Evolutionary conservation across 371 early-diverging fungal genomes (phyloP), one percentile per base, ranked within the genome.

Genomic region (Mucor velutinosus): DNA sequence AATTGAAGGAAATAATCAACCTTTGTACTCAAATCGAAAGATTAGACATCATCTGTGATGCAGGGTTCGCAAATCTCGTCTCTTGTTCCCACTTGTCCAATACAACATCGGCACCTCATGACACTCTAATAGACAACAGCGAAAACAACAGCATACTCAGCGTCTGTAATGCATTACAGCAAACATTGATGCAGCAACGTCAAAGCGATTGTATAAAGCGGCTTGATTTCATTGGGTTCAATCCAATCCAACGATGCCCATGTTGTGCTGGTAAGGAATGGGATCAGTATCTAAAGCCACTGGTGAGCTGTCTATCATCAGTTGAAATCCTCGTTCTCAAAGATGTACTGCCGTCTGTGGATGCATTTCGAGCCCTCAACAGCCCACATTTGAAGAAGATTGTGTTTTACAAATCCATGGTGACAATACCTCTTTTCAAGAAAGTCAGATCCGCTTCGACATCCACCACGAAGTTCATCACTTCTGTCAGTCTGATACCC

Each of bases 191-290:
- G 0, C 45, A 45, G 6, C 19, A 45, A n/a, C 23, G 17, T 19
- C 61, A 14, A 60, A 51, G 21, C 4, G 23, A 14, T 45, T 60
- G n/a, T 3, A 74, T 74, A 19, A 59, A 60, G 11, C 47, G 64
- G 12, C 25, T 75, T 12, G 64, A 67, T 29, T 53, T 75, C 7
- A 58, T 67, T 2, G 69, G 71, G 0, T 60, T 62, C 32, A 72
- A 72, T 19, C 69, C 76, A 0, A 43, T 72, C 0, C 72, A 72
- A 21, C 39, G 76, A 23, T 75, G 76, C 47, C 70, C 76, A 6
- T 75, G 76, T 29, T 75, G 76, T 21, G 67, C 76, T 8, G 72
- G 76, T 2, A 69, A 66, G 27, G 64, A 57, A 1, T 75, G 76
- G 76, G 76, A 75, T 43, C 63, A 57, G 15, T 58, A 62, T 15